phyloP scores from a whole-genome alignment of 2,329 filamentous ascomycete genomes.

The Thermoascus crustaceus region DNA sequence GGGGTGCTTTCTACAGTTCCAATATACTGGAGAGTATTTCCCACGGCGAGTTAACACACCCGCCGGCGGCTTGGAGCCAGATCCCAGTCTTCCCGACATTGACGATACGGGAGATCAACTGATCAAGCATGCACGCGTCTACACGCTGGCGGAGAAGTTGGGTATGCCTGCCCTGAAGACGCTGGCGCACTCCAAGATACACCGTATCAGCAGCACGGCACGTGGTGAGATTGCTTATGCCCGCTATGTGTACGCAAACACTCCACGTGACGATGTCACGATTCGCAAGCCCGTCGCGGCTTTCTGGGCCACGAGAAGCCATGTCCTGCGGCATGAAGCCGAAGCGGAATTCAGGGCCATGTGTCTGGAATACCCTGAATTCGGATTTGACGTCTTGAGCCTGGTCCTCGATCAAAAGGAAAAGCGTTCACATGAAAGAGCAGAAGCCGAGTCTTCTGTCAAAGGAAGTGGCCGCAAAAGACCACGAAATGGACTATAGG shows the following conservation, averaged over 20 bases:
- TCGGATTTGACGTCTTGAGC: constrained; percentile 84
- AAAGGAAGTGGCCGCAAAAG: constrained; percentile 35
- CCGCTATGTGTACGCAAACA: constrained; percentile 79
- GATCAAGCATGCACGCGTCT: constrained; percentile 80
- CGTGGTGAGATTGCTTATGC: constrained; percentile 89
- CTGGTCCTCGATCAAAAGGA: constrained; percentile 39
- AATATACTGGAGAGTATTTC: constrained; percentile 84
- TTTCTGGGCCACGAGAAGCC: constrained; percentile 77
- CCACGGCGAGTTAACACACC: constrained; percentile 53
- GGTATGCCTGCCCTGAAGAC: constrained; percentile 59
- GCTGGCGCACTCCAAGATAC: constrained; percentile 81
- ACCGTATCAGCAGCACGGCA: constrained; percentile 79
- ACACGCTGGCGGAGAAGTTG: constrained; percentile 78
- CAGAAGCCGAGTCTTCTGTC: constrained; percentile 25
- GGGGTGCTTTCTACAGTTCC: constrained; percentile 71
- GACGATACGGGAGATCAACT: constrained; percentile 77
- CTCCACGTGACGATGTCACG: constrained; percentile 56
- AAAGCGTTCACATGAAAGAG: constrained; percentile 29
- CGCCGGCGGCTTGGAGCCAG: constrained; percentile 60
- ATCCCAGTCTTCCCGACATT: constrained; percentile 55
- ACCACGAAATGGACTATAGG: constrained; percentile 20
- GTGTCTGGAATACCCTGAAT: constrained; percentile 84
- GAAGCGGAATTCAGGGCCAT: constrained; percentile 76
- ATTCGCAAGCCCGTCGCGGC: constrained; percentile 79
- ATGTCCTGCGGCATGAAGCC: constrained; percentile 75